Conservation (phyloP, 352 stramenopile genomes). For the Phytophthora litchii region DNA sequence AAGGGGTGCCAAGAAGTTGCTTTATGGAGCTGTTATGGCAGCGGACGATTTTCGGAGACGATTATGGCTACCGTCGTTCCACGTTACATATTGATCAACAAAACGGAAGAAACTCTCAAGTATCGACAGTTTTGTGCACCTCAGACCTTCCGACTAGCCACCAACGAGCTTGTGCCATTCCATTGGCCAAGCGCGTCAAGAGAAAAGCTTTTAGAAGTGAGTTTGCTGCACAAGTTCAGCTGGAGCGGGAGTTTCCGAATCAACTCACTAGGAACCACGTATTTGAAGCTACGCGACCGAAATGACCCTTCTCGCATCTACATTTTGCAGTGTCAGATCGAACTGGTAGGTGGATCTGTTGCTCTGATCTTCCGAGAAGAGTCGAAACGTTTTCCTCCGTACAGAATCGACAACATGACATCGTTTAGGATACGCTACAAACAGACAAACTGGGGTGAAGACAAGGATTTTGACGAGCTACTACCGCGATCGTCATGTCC, state of each 20-base stretch:
- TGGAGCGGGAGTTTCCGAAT: conserved; percentile 90
- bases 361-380: conserved; percentile 87
- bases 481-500: conserved; percentile 71
- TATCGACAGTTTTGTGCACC: conserved; percentile 82
- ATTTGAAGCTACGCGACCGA: conserved; percentile 84
- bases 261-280: conserved; percentile 84
- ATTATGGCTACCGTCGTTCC: conserved; percentile 88
- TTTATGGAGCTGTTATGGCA: conserved; percentile 87
- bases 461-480: conserved; percentile 80
- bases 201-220: conserved; percentile 88
- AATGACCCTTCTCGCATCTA: conserved; percentile 78
- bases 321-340: conserved; percentile 89
- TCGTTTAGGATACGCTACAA: conserved; percentile 90
- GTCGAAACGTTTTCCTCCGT: conserved; percentile 86
- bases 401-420: conserved; percentile 93
- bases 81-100: conserved; percentile 89
- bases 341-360: conserved; percentile 86
- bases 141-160: conserved; percentile 70
- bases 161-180: conserved; percentile 83
- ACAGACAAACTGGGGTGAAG: conserved; percentile 75
- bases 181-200: conserved; percentile 82
- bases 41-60: conserved; percentile 81
- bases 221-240: conserved; percentile 77
- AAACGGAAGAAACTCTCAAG: conserved; percentile 83
- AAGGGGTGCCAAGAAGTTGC: conserved; percentile 81